Base-by-base conservation (phyloP, 805 yeast genomes). In the Suhomyces faveliae region DNA sequence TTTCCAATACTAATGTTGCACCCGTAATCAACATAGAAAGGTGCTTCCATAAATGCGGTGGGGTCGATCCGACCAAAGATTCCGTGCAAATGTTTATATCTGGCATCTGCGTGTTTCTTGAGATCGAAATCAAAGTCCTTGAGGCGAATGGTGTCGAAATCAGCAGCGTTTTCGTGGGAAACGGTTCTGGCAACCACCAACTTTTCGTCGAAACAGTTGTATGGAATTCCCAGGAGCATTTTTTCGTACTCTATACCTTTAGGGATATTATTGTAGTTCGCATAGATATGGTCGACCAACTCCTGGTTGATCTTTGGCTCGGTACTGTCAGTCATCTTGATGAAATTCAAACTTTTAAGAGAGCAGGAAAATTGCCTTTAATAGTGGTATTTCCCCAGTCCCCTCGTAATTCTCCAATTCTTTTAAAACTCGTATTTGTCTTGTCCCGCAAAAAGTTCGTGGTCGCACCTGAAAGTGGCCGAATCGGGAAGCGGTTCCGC, bases 1-100 rank as follows among this genome's bases (percentile, higher is more conserved):
- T 81, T 76, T 1, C 89, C 91, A 13, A 84, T 53, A 12, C 60
- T 62, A 30, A 78, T 67, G 63, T 85, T 86, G 61, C 70, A 77
- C 0, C 91, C 92, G 57, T 84, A 85, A 61, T 86, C 91, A 37
- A 83, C 79, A 51, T 52, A 68, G 55, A 80, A 76, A 5, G 89
- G 89, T 1, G 83, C 75, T 62, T 84, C 88, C 30, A 83, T 59
- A 50, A 62, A 70, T 11, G 62, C 50, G 43, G 67, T 63, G 9
- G 66, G 53, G 40, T 78, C 80, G 20, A 70, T 57, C 33, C 63
- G 62, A 10, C 89, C 89, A 42, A 85, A 71, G 15, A 83, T 61
- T 15, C 59, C 59, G 11, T 52, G 51, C 21, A 81, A 58, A 51
- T 61, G 61, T 13, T 60, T 65, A 21, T 45, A 51, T 38, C 83